Conservation (phyloP, 2,329 filamentous ascomycete species). For the Calonectria montana region DNA sequence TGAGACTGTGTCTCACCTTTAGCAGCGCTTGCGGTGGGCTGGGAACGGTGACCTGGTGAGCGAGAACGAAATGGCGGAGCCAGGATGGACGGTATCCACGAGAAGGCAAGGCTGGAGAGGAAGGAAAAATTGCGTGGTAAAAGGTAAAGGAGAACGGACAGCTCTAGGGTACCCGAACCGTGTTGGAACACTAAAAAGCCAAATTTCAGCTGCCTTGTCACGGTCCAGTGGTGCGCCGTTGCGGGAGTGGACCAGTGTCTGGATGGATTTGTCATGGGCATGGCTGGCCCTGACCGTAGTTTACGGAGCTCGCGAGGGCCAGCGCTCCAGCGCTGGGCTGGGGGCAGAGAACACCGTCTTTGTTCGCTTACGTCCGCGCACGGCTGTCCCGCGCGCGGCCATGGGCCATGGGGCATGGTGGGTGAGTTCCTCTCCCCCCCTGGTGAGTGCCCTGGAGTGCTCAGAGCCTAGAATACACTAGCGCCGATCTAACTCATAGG, state of each 20-base stretch:
- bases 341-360: not conserved
- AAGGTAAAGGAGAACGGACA: no score
- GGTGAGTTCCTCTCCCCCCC: not conserved
- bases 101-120: not conserved
- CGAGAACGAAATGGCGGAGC: not conserved
- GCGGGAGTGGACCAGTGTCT: not conserved
- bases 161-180: conserved; percentile 1
- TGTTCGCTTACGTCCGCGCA: conserved; percentile 7
- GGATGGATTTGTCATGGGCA: not conserved
- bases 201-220: not conserved
- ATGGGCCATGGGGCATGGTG: no score
- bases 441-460: not conserved
- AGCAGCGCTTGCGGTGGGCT: not conserved
- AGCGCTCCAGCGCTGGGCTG: not conserved
- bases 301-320: not conserved
- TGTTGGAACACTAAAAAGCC: not conserved
- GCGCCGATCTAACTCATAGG: conserved; percentile 7
- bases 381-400: not conserved
- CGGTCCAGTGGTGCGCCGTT: not conserved
- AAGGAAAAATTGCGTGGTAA: not conserved
- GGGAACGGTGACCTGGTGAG: not conserved
- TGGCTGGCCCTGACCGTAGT: not conserved
- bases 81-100: not conserved
- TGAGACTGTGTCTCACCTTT: not conserved
- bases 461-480: not conserved